Percentiles rank a stretch among this genome's conserved stretches.
Conservation (phyloP, 192 early-diverging fungal species). For the Martensiomyces pterosporus region DNA sequence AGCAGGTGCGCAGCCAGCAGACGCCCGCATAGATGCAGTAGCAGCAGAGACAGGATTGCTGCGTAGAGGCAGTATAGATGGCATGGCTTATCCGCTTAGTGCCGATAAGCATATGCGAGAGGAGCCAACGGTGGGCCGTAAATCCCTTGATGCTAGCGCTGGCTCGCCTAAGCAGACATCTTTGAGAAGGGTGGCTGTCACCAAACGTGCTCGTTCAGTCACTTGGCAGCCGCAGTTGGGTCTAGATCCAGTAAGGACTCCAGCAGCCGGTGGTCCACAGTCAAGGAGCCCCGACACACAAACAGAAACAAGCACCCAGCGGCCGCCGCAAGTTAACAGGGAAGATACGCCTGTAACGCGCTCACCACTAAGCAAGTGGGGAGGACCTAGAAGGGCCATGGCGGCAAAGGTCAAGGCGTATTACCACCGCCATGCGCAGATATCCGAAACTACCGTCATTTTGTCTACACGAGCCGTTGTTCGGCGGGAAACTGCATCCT, state of each 20-base stretch:
- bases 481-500: conserved; percentile 26
- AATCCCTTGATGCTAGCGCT: conserved; percentile 3
- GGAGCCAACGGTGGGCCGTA: no score
- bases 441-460: conserved; percentile 30
- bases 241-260: no score
- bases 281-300: no score
- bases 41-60: no score
- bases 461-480: conserved; percentile 35
- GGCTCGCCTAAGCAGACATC: conserved; percentile 12
- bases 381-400: conserved; percentile 15
- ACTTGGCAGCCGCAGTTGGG: conserved; percentile 12
- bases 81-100: no score
- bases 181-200: conserved; percentile 20
- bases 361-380: conserved; percentile 4
- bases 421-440: conserved; percentile 19
- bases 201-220: conserved; percentile 17
- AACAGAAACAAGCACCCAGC: not conserved
- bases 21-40: no score
- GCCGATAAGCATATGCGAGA: no score
- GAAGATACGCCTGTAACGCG: not conserved
- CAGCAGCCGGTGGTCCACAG: no score
- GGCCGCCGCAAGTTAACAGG: no score
- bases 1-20: conserved; percentile 1
- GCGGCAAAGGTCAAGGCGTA: conserved; percentile 30
- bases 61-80: no score